These are phyloP conservation scores for Novymonas esmeraldas DNA, from an alignment of 208 protist genomes.

Conservation along the genomic window DNA sequence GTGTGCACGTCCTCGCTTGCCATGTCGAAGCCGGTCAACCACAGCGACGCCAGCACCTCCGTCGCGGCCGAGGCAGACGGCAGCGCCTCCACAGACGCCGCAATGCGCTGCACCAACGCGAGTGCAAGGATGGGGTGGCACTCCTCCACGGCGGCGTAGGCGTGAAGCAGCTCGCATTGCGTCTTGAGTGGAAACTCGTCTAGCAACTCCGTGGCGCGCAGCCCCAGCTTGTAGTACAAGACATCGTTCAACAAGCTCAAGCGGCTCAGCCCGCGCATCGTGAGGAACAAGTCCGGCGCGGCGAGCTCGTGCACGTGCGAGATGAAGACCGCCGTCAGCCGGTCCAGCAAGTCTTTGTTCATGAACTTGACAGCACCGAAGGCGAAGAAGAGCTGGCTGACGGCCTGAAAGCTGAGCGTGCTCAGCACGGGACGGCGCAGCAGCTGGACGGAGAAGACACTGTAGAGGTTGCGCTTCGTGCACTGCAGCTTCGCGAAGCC, in stretches of 20 bases:
- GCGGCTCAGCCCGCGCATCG: constrained; percentile 65
- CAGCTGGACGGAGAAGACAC: constrained; percentile 59
- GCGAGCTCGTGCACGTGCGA: constrained; percentile 41
- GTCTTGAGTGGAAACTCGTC: constrained; percentile 54
- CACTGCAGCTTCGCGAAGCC: constrained; percentile 81
- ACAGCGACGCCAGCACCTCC: constrained; percentile 62
- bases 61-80: constrained; percentile 50
- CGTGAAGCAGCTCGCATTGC: constrained; percentile 59
- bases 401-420: constrained; percentile 50
- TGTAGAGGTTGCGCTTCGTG: constrained; percentile 81
- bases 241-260: constrained; percentile 61
- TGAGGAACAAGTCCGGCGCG: constrained; percentile 61
- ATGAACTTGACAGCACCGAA: constrained; percentile 78
- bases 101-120: constrained; percentile 35
- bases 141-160: constrained; percentile 60
- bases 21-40: constrained; percentile 63
- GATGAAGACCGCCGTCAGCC: constrained; percentile 36
- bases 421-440: constrained; percentile 39
- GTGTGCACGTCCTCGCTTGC: constrained; percentile 10
- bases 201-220: constrained; percentile 26
- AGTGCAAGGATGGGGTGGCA: constrained; percentile 34
- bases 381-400: constrained; percentile 60
- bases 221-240: constrained; percentile 68
- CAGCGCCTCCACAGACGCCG: constrained; percentile 29
- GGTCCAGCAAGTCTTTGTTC: constrained; percentile 70